These are phyloP conservation scores for Ceratobasidium sp. DNA, from an alignment of 1,284 basidiomycete genomes.

Conservation along the genomic window DNA sequence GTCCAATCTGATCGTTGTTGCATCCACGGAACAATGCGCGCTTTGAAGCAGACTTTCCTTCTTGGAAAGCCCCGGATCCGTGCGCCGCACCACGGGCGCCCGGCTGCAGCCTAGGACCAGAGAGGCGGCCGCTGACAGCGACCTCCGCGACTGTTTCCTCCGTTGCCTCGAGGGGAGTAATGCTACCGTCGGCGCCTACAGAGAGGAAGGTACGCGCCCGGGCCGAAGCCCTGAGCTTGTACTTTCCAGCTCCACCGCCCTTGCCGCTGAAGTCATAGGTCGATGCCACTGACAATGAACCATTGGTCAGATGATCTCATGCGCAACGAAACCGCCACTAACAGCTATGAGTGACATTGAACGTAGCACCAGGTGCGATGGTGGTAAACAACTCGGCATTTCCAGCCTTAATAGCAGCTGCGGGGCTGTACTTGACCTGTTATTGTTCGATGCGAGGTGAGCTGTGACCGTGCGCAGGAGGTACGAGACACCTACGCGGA, in stretches of 20 bases:
- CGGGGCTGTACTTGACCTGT: conserved; percentile 33
- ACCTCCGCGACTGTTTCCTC: conserved; percentile 28
- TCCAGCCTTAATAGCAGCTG: conserved; percentile 22
- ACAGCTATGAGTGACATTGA: conserved; percentile 33
- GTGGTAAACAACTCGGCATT: conserved; percentile 19
- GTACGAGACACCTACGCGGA: conserved; percentile 7
- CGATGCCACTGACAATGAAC: conserved; percentile 9
- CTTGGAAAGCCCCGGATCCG: conserved; percentile 18
- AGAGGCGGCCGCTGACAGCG: conserved; percentile 31
- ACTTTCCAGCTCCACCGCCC: conserved; percentile 30
- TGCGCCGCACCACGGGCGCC: conserved; percentile 25
- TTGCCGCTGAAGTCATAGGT: conserved; percentile 33
- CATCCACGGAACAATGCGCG: conserved; percentile 33
- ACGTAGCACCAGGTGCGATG: conserved; percentile 25
- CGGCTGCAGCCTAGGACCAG: conserved; percentile 25
- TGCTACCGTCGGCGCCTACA: conserved; percentile 19
- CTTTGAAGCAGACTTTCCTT: conserved; percentile 1
- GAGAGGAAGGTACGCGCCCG: conserved; percentile 32
- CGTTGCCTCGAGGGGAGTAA: conserved; percentile 18
- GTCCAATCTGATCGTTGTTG: conserved; percentile 14
- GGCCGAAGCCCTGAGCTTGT: conserved; percentile 32
- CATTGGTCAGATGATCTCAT: background rate
- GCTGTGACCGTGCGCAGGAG: background rate
- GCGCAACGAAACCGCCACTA: background rate
- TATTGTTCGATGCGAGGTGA: background rate